Base-by-base conservation (phyloP, 768 basidiomycete genomes). In the Mrakia blollopis region DNA sequence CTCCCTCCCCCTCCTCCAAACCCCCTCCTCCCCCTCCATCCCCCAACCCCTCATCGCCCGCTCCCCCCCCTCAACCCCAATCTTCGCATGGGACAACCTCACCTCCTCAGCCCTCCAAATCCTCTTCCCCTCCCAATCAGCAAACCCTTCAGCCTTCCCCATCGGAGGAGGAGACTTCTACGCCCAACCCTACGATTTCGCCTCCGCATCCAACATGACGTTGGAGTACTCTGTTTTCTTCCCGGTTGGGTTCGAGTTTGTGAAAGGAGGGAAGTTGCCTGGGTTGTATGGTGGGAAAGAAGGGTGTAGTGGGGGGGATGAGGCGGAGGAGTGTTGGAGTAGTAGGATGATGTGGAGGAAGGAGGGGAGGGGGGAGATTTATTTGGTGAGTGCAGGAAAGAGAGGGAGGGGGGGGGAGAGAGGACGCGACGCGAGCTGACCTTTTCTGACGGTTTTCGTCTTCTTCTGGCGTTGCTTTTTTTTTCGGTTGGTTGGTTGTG, bases 221-320 rank as follows among this genome's bases (percentile, higher is more conserved):
- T 47, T 70, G 47, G 69, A 70, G 69, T 70, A 70, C 69, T 50
- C 44, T 14, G 69, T 70, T 18, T 70, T 70, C 47, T 70, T 70
- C 69, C 91, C 91, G 0, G 77, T 72, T 0, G 87, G 89, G 78
- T 95, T 92, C 79, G 86, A 90, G 73, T 95, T 89, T 86, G 91
- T 92, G 18, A 85, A 87, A 71, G 93, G 88, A 9, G 94, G 94
- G 10, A 94, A 96, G 83, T 82, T 95, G 6, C 92, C 94, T 0
- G 94, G 93, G 0, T 78, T 94, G 11, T 92, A 83, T 68, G 85
- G 85, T 18, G 85, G 85, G 3, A 47, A 41, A 13, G 63, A 52
- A n/a, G 83, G 82, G 1, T 84, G 83, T 76, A 81, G 81, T 9
- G 83, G 83, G 1, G 83, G 83, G 8, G 80, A 77, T 47, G 73